phyloP scores from a whole-genome alignment of 2,329 filamentous ascomycete genomes.

The Trichoderma cornu-damae region DNA sequence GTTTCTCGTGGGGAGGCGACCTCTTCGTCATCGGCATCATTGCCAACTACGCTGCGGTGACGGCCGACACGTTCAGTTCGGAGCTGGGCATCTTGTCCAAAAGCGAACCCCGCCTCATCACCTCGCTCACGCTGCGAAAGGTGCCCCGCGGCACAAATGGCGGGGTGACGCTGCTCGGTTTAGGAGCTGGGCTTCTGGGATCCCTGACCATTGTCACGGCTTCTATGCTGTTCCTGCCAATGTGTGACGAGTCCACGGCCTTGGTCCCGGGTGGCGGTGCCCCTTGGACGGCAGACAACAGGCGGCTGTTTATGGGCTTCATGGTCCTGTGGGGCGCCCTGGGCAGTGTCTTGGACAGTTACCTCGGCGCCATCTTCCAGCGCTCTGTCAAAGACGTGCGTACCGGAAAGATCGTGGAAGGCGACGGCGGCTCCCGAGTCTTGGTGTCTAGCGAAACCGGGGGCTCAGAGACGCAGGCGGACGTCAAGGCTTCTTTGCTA shows the following conservation, averaged over 20 bases:
- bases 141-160: conserved; percentile 93
- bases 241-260: conserved; percentile 50
- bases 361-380: conserved; percentile 81
- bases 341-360: conserved; percentile 80
- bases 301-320: conserved; percentile 46
- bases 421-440: conserved; percentile 63
- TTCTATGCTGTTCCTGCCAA: conserved; percentile 62
- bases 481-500: conserved; percentile 39
- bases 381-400: conserved; percentile 78
- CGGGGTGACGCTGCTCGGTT: conserved; percentile 72
- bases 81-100: conserved; percentile 88
- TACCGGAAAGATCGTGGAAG: conserved; percentile 84
- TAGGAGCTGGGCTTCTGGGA: conserved; percentile 68
- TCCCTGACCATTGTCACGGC: conserved; percentile 64
- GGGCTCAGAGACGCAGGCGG: conserved; percentile 32
- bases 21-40: conserved; percentile 61
- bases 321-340: conserved; percentile 68
- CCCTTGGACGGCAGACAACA: conserved; percentile 46
- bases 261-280: conserved; percentile 39
- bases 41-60: conserved; percentile 83
- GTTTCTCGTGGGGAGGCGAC: conserved; percentile 58
- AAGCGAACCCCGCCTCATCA: conserved; percentile 75
- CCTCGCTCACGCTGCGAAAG: conserved; percentile 65
- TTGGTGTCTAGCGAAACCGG: conserved; percentile 39
- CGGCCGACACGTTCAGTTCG: conserved; percentile 90